A percentile compares a stretch with the other conserved stretches of the same genome.
Evolutionary conservation across 768 basidiomycete genomes (phyloP).

Genomic region (Trametes cubensis): DNA sequence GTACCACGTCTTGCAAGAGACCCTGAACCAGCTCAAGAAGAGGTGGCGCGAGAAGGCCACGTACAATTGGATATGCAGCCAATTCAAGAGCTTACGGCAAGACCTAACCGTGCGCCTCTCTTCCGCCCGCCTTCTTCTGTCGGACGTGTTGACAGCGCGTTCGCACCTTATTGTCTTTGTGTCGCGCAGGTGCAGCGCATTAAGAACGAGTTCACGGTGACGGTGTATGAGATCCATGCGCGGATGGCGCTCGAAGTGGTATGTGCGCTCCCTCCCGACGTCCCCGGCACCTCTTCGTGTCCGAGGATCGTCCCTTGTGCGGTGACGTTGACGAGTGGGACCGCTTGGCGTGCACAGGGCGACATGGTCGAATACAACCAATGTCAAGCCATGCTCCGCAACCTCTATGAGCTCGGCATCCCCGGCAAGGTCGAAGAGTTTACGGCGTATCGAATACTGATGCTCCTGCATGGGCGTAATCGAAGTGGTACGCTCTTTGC

Average conservation of each 20-base stretch:
- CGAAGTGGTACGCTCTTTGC: conserved; percentile 73
- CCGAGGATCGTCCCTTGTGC: neutral
- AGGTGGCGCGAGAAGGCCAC: conserved; percentile 80
- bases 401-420: conserved; percentile 91
- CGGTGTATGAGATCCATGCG: conserved; percentile 98
- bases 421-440: conserved; percentile 95
- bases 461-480: conserved; percentile 93
- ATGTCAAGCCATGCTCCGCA: conserved; percentile 89
- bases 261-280: conserved; percentile 33
- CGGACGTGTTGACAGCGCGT: conserved; percentile 20
- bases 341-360: conserved; percentile 51
- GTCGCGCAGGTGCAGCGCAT: conserved; percentile 88
- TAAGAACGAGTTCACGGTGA: conserved; percentile 96
- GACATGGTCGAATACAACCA: conserved; percentile 99
- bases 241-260: conserved; percentile 95
- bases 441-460: conserved; percentile 94
- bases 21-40: conserved; percentile 81
- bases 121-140: conserved; percentile 9
- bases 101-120: conserved; percentile 84
- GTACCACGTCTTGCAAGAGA: conserved; percentile 78
- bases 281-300: neutral
- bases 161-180: conserved; percentile 24
- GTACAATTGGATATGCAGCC: conserved; percentile 94
- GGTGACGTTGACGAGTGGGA: conserved; percentile 5
- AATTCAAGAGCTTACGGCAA: conserved; percentile 96